These are phyloP conservation scores for Cucurbita ficifolia DNA, from an alignment of 306 rosid species.

Conservation along the genomic window DNA sequence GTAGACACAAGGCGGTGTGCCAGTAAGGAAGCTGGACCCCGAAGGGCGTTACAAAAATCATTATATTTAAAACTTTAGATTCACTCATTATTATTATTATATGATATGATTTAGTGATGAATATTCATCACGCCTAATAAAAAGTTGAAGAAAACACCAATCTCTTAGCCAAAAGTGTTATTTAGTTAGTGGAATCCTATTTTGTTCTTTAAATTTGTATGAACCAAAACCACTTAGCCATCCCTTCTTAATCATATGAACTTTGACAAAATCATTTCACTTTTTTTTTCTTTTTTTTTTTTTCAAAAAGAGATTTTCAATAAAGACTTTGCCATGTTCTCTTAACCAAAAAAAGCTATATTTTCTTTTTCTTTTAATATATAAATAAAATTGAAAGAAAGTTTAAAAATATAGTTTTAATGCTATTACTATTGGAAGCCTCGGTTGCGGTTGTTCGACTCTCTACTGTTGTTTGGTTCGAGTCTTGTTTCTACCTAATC, in stretches of 20 bases:
- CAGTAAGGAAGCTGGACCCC: no score
- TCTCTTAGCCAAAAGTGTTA: neutral
- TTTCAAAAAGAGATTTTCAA: neutral
- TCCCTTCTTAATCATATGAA: neutral
- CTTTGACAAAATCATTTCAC: neutral
- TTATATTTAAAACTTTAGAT: neutral
- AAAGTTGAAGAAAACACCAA: neutral
- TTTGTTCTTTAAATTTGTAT: neutral
- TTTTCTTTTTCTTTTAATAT: neutral
- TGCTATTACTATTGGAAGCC: no score
- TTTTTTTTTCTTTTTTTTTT: neutral
- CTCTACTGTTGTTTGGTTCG: no score
- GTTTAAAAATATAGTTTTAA: neutral
- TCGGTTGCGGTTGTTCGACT: no score
- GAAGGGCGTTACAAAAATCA: neutral
- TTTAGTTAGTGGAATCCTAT: neutral
- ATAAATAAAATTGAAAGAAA: neutral
- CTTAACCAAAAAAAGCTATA: neutral
- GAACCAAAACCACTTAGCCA: neutral
- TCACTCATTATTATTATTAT: neutral
- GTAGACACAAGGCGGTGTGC: no score
- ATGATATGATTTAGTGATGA: neutral
- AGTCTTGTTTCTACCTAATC: no score
- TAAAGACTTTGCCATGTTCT: neutral
- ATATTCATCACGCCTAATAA: constrained; percentile 3